These are phyloP conservation scores for Rhytidiadelphus loreus DNA, from an alignment of 225 moss, liverwort and hornwort genomes.

Conservation along the genomic window DNA sequence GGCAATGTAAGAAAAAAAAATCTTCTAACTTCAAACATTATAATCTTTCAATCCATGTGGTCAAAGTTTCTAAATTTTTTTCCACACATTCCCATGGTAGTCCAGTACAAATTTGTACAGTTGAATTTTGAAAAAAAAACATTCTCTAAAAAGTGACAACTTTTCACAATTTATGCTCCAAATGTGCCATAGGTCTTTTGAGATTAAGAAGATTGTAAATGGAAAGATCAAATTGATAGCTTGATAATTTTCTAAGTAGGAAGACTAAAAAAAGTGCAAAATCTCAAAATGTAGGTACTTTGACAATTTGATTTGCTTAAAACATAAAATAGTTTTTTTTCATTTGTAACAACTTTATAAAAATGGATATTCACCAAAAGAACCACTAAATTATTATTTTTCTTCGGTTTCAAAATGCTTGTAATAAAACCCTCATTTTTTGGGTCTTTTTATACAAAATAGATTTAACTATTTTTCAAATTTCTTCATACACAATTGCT, in stretches of 20 bases:
- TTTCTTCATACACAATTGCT: background rate
- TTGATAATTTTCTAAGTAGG: background rate
- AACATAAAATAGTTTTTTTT: background rate
- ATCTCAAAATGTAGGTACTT: background rate
- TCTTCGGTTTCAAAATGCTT: background rate
- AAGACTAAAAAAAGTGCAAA: rapidly evolving
- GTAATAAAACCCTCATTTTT: background rate
- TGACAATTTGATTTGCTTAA: background rate
- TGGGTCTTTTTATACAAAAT: background rate
- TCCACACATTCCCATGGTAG: rapidly evolving
- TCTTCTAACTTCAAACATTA: background rate
- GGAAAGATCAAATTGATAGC: background rate
- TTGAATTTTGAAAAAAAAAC: no score
- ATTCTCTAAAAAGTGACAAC: no score
- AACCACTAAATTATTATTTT: background rate
- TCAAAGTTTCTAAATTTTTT: background rate
- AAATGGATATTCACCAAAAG: background rate
- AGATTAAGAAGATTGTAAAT: background rate
- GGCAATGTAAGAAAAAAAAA: rapidly evolving
- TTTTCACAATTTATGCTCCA: background rate
- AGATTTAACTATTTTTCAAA: background rate
- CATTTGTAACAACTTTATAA: background rate
- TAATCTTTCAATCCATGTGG: rapidly evolving
- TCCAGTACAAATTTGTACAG: background rate
- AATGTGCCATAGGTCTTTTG: rapidly evolving